phyloP scores from a whole-genome alignment of 306 rosid species.

The Prunus dulcis region DNA sequence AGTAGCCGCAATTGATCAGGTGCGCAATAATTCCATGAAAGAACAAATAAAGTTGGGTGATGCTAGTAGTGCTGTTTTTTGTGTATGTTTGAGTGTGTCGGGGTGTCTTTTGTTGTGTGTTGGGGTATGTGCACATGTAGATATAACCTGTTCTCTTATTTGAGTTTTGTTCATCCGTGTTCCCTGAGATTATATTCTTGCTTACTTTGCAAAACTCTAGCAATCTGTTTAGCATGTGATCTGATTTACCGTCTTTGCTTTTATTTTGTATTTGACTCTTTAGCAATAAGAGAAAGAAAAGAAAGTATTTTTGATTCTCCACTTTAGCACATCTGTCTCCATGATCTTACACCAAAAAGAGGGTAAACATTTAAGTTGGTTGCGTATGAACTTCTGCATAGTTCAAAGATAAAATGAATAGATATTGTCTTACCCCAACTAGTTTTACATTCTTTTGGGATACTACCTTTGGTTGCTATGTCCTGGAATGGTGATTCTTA shows the following conservation, averaged over 20 bases:
- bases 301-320: neutral
- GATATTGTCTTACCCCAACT: neutral
- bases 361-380: neutral
- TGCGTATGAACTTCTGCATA: neutral
- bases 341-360: neutral
- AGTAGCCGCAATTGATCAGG: constrained; percentile 99
- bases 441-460: neutral
- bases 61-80: neutral
- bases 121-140: neutral
- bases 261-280: constrained; percentile 1
- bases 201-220: neutral
- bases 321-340: neutral
- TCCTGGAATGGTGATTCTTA: constrained; percentile 2
- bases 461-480: neutral
- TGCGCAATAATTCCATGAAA: constrained; percentile 26
- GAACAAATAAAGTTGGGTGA: constrained; percentile 8
- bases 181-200: neutral
- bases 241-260: neutral
- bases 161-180: neutral
- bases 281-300: neutral
- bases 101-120: neutral
- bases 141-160: neutral
- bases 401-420: neutral
- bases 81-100: neutral
- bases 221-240: neutral